These are phyloP conservation scores for Bipolaris victoriae DNA, from an alignment of 2,329 filamentous ascomycete genomes.

Conservation along the genomic window DNA sequence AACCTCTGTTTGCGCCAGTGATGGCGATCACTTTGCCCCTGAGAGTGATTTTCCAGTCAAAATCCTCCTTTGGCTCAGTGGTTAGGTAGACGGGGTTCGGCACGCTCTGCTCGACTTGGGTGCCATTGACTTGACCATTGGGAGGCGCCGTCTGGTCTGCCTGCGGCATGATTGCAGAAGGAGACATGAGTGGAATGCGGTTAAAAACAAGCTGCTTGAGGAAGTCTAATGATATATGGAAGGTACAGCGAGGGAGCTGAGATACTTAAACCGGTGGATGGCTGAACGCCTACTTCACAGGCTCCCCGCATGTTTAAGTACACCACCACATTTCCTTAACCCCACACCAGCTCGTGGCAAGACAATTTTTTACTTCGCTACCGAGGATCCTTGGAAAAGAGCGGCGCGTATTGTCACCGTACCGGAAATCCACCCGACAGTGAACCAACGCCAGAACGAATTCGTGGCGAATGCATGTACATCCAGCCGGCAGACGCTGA, in stretches of 20 bases:
- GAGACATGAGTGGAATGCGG: constrained; percentile 33
- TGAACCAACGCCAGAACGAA: not conserved
- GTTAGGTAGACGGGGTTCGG: constrained; percentile 46
- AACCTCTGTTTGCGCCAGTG: constrained; percentile 24
- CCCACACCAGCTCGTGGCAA: constrained; percentile 23
- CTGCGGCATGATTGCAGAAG: constrained; percentile 33
- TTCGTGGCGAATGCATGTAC: constrained; percentile 24
- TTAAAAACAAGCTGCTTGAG: not conserved
- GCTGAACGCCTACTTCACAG: constrained; percentile 11
- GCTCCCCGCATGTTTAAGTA: constrained; percentile 31
- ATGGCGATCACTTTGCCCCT: constrained; percentile 50
- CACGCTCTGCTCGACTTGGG: constrained; percentile 32
- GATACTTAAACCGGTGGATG: constrained; percentile 2
- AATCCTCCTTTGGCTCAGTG: constrained; percentile 53
- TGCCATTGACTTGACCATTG: constrained; percentile 20
- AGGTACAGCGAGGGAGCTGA: constrained; percentile 19
- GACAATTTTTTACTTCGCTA: constrained; percentile 2
- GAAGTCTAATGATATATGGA: constrained; percentile 18
- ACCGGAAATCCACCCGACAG: constrained; percentile 3
- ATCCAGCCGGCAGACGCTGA: constrained; percentile 20
- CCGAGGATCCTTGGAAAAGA: not conserved
- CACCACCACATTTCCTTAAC: constrained; percentile 4
- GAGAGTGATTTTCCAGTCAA: constrained; percentile 55
- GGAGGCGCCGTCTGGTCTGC: constrained; percentile 23
- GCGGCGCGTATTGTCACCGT: constrained; percentile 4